Evolutionary conservation across 129 eudicot genomes (phyloP).

Genomic region (Arctium minus): DNA sequence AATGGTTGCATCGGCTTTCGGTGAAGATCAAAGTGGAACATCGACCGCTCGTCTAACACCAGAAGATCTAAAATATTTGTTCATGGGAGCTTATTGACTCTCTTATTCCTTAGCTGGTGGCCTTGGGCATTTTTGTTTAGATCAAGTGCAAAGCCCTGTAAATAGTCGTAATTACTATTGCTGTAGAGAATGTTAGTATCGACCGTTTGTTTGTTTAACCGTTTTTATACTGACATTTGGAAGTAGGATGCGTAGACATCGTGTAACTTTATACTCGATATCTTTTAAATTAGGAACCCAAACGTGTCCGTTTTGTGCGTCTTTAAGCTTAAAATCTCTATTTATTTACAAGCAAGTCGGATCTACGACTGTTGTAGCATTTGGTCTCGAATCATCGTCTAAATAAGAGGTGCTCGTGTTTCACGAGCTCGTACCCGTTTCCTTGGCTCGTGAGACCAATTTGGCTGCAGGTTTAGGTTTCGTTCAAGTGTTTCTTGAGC

Average conservation of each 20-base stretch:
- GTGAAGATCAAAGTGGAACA: conserved; percentile 79
- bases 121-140: conserved; percentile 29
- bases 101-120: conserved; percentile 1
- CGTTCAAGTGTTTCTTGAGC: no score
- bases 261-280: not conserved
- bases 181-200: conserved; percentile 19
- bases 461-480: no score
- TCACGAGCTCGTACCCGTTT: no score
- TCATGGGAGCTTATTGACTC: conserved; percentile 36
- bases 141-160: conserved; percentile 28
- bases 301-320: not conserved
- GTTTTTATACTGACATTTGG: not conserved
- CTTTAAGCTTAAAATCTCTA: not conserved
- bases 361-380: no score
- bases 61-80: conserved; percentile 70
- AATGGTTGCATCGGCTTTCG: conserved; percentile 95
- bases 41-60: conserved; percentile 55
- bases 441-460: no score
- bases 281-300: not conserved
- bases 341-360: not conserved
- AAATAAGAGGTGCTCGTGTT: no score
- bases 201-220: not conserved
- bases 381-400: no score
- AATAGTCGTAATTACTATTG: conserved; percentile 17
- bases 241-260: conserved; percentile 1